phyloP scores from a whole-genome alignment of 2,329 filamentous ascomycete species.

The Triangularia verruculosa region DNA sequence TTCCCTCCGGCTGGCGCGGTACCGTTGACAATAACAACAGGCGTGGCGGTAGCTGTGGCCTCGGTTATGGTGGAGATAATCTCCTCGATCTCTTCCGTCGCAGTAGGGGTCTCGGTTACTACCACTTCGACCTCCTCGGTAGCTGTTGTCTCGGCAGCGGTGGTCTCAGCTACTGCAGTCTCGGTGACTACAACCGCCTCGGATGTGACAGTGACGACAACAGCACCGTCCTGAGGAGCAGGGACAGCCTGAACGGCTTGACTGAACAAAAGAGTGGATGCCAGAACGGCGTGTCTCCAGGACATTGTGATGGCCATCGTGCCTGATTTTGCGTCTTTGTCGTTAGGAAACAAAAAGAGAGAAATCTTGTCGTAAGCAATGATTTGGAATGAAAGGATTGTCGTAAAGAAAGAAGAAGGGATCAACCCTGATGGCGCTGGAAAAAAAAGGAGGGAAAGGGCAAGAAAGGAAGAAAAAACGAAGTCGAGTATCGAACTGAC shows the following conservation, averaged over 20 bases:
- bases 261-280: constrained; percentile 17
- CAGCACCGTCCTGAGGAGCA: constrained; percentile 5
- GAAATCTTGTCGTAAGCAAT: constrained; percentile 2
- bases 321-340: constrained; percentile 1
- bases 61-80: constrained; percentile 1
- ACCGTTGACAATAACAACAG: background rate
- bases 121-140: background rate
- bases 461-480: background rate
- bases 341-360: background rate
- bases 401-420: background rate
- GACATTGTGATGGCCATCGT: constrained; percentile 19
- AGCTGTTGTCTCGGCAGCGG: background rate
- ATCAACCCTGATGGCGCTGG: constrained; percentile 8
- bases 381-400: background rate
- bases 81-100: background rate
- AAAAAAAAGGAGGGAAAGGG: constrained; percentile 2
- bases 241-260: constrained; percentile 7
- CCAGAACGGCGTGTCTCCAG: constrained; percentile 24
- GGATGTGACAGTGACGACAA: constrained; percentile 9
- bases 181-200: background rate
- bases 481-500: background rate
- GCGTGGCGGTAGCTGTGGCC: background rate
- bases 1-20: background rate
- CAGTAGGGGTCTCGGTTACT: background rate
- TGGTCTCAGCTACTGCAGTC: background rate